A percentile compares a stretch with the other conserved stretches of the same genome.
phyloP scores from a whole-genome alignment of 805 yeast genomes.

The Kluyveromyces dobzhanskii region DNA sequence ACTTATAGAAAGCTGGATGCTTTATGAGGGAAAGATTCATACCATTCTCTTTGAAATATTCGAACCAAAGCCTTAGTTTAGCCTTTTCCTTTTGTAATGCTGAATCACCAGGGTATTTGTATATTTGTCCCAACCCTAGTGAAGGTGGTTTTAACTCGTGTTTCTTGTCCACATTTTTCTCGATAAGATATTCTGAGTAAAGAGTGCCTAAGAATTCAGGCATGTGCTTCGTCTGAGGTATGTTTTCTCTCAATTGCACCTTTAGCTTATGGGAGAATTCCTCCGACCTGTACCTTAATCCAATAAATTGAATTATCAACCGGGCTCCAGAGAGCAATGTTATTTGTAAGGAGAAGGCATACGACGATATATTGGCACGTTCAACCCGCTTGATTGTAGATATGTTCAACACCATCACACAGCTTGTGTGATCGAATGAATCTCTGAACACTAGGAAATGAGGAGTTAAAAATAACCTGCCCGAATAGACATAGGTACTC shows the following conservation, averaged over 20 bases:
- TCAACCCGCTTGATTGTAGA: constrained; percentile 80
- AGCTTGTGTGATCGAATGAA: constrained; percentile 56
- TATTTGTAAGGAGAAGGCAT: constrained; percentile 70
- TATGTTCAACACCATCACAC: constrained; percentile 63
- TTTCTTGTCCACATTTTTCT: constrained; percentile 33
- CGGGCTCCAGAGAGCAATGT: constrained; percentile 57
- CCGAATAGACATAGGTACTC: constrained; percentile 38
- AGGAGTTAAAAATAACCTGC: constrained; percentile 64
- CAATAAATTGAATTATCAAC: constrained; percentile 65
- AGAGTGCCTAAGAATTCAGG: constrained; percentile 60
- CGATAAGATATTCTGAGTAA: constrained; percentile 79
- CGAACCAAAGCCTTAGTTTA: constrained; percentile 90
- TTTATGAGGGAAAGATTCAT: constrained; percentile 69
- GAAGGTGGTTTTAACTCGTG: constrained; percentile 46
- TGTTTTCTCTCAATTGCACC: constrained; percentile 50
- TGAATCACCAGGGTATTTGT: constrained; percentile 87
- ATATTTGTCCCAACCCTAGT: constrained; percentile 81
- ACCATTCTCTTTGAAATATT: constrained; percentile 76
- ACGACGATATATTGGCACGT: constrained; percentile 66
- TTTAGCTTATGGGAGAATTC: constrained; percentile 66
- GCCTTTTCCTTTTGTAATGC: constrained; percentile 68
- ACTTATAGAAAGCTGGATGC: constrained; percentile 69
- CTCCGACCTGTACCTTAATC: constrained; percentile 71
- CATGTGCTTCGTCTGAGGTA: constrained; percentile 52
- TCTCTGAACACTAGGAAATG: constrained; percentile 72